Evolutionary conservation across 192 early-diverging fungal genomes (phyloP).

Genomic region (Coemansia sp.): DNA sequence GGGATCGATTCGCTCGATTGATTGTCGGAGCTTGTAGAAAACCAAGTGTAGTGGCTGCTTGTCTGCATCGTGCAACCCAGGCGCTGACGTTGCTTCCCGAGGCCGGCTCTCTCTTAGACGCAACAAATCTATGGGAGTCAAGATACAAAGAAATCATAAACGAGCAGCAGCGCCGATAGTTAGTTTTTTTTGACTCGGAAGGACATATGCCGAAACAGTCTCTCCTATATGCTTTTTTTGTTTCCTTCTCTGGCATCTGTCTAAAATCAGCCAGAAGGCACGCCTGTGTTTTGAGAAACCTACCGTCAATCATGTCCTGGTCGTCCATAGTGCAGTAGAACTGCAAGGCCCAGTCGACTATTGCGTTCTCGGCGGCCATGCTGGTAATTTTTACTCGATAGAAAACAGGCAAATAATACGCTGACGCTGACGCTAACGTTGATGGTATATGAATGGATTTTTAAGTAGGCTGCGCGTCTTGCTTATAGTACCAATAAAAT

Average conservation of each 20-base stretch:
- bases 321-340: constrained; percentile 37
- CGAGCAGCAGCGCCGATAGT: no score
- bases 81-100: background rate
- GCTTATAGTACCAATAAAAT: no score
- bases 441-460: background rate
- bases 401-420: background rate
- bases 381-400: background rate
- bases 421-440: no score
- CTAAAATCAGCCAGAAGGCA: no score
- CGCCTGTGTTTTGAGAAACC: background rate
- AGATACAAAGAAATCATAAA: no score
- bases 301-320: constrained; percentile 24
- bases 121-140: constrained; percentile 26
- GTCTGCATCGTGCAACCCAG: background rate
- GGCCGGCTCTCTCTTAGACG: constrained; percentile 14
- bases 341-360: constrained; percentile 45
- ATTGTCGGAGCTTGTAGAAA: constrained; percentile 24
- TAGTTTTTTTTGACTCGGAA: background rate
- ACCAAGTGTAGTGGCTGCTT: constrained; percentile 14
- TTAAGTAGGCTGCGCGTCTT: background rate
- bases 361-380: constrained; percentile 4
- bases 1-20: constrained; percentile 14
- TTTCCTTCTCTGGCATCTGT: no score
- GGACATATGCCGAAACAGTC: background rate
- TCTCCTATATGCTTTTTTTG: background rate